Percentiles rank a stretch among this genome's conserved stretches.
phyloP scores from a whole-genome alignment of 2,329 filamentous ascomycete species.

The Colletotrichum acutatum region DNA sequence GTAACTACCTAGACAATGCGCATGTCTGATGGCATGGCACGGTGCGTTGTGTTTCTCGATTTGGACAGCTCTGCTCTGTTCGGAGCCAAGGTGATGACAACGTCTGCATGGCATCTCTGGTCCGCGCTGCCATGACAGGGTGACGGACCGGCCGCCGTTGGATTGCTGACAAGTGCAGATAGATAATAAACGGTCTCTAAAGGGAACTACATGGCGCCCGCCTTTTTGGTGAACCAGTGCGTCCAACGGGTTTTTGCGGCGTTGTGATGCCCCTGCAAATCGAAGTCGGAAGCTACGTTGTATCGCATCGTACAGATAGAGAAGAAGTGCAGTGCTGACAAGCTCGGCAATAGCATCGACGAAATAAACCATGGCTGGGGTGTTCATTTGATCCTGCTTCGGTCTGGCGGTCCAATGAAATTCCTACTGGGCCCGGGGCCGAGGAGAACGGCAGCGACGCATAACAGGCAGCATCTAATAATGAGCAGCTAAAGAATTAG shows the following conservation, averaged over 20 bases:
- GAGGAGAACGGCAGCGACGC: too few species aligned
- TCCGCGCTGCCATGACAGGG: neutral
- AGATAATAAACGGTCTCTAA: neutral
- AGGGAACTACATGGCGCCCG: neutral
- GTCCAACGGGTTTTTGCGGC: neutral
- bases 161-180: neutral
- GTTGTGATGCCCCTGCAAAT: neutral
- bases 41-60: neutral
- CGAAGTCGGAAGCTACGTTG: neutral
- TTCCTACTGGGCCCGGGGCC: neutral
- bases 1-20: neutral
- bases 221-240: neutral
- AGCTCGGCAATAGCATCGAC: neutral
- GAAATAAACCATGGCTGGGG: neutral
- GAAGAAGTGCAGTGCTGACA: neutral
- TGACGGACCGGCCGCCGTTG: neutral
- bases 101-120: slow-evolving; percentile 11
- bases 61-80: neutral
- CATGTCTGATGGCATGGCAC: neutral
- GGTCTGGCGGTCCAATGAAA: neutral
- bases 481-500: neutral
- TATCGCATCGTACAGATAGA: neutral
- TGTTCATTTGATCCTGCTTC: neutral
- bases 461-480: neutral
- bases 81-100: neutral